These are phyloP conservation scores for Diaporthe sp. DNA, from an alignment of 2,329 filamentous ascomycete genomes.

Conservation along the genomic window DNA sequence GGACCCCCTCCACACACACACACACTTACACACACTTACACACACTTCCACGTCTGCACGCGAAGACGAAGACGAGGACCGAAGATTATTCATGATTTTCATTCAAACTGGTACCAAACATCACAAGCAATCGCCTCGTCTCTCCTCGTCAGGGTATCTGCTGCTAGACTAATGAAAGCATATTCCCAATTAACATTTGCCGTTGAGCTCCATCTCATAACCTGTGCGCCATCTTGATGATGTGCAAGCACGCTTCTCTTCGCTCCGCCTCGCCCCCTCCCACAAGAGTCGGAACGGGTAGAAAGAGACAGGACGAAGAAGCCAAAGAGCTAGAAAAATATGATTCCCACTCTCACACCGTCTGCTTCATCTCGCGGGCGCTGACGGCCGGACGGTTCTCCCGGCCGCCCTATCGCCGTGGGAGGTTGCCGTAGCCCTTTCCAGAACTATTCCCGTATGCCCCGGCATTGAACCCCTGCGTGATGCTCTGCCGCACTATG, in stretches of 20 bases:
- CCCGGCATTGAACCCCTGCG: slow-evolving; percentile 66
- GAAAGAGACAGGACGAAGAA: background rate
- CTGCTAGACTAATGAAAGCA: slow-evolving; percentile 40
- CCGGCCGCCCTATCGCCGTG: slow-evolving; percentile 58
- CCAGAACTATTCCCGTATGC: slow-evolving; percentile 56
- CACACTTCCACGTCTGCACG: background rate
- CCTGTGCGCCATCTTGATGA: background rate
- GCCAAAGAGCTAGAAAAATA: background rate
- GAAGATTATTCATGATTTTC: background rate
- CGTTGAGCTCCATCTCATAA: slow-evolving; percentile 19
- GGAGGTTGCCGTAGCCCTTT: slow-evolving; percentile 57
- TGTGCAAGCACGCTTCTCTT: background rate
- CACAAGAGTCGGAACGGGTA: background rate
- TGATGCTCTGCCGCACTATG: slow-evolving; percentile 93
- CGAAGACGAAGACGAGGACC: background rate
- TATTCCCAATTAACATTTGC: slow-evolving; percentile 22
- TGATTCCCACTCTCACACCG: background rate
- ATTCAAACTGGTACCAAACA: slow-evolving; percentile 26
- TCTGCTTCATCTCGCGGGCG: slow-evolving; percentile 1
- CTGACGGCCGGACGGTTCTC: background rate
- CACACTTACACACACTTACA: background rate
- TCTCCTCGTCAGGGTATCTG: slow-evolving; percentile 41
- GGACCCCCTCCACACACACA: background rate
- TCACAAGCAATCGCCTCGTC: slow-evolving; percentile 36
- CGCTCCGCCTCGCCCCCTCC: too few species aligned